Evolutionary conservation across 2,329 filamentous ascomycete genomes (phyloP), one percentile per base, ranked within the genome.

Genomic region (Pyricularia sp.): DNA sequence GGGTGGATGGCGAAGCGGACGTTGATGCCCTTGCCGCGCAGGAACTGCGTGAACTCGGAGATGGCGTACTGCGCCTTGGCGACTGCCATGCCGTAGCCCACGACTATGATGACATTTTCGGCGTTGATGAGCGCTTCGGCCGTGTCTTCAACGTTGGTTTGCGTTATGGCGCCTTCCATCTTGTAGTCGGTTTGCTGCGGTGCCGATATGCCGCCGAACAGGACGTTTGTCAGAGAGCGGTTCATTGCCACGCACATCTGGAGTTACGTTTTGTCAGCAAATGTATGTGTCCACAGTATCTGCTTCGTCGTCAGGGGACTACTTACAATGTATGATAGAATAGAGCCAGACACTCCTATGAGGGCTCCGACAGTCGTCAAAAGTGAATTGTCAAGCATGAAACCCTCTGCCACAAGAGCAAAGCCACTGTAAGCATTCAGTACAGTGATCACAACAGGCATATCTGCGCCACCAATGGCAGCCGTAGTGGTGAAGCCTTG

Each of bases 31-130:
- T 90, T 91, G 59, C 86, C 80, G n/a, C 92, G 88, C 20, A 97
- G 82, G 77, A 89, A 86, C 61, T 84, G 81, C 4, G 92, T 92
- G 72, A 97, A 94, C 75, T 94, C 92, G 4, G 91, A 90, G 68
- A 97, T 92, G 26, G 92, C 92, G 76, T 97, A 97, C 78, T 97
- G 93, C 3, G 93, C 93, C 79, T 97, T 97, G 10, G 93, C 93
- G 1, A 97, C 93, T 0, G 93, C 93, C 93, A 97, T 97, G 68
- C 93, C 93, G 74, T 97, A 97, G 0, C 93, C 93, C 5, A 97
- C 93, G 1, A 94, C 89, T 68, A 97, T 93, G 73, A 97, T 95
- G 69, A 97, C 92, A 65, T 85, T 93, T 75, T 97, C 92, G 0
- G 92, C 90, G 71, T 90, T 90, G 20, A 88, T 81, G 2, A 97